phyloP scores from a whole-genome alignment of 805 yeast species.

The Kluyveromyces aestuarii region DNA sequence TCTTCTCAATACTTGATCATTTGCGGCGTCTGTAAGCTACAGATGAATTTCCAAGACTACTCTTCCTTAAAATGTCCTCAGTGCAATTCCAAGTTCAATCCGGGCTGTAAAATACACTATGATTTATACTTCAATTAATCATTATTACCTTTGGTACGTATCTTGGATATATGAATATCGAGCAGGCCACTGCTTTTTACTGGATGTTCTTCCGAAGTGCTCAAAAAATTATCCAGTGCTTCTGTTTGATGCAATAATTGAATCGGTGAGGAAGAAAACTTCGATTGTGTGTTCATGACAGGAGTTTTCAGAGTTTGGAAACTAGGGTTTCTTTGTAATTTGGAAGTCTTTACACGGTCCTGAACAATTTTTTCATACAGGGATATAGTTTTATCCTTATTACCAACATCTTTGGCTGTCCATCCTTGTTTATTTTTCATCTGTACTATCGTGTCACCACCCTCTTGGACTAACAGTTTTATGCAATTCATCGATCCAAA shows the following conservation, averaged over 20 bases:
- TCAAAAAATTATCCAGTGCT: not conserved
- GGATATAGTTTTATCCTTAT: slow-evolving; percentile 41
- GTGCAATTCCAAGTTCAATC: slow-evolving; percentile 22
- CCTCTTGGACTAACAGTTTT: slow-evolving; percentile 37
- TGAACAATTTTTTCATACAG: slow-evolving; percentile 29
- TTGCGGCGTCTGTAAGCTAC: slow-evolving; percentile 24
- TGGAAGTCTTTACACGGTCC: slow-evolving; percentile 10
- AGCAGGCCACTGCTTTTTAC: slow-evolving; percentile 6
- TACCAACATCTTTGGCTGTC: slow-evolving; percentile 53
- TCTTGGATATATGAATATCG: slow-evolving; percentile 23
- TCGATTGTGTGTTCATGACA: slow-evolving; percentile 11
- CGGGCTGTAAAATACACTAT: slow-evolving; percentile 27
- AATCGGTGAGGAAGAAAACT: not conserved
- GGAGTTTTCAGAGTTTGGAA: slow-evolving; percentile 21
- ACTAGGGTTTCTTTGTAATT: slow-evolving; percentile 11
- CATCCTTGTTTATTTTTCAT: slow-evolving; percentile 51
- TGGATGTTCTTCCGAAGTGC: not conserved
- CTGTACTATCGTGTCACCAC: slow-evolving; percentile 39
- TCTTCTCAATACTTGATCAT: slow-evolving; percentile 12
- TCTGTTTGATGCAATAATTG: not conserved
- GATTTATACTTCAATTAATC: slow-evolving; percentile 17
- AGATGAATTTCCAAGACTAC: slow-evolving; percentile 23
- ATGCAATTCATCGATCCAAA: slow-evolving; percentile 54
- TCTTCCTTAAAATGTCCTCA: slow-evolving; percentile 11
- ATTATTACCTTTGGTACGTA: slow-evolving; percentile 10